Base-by-base conservation (phyloP, 148 eudicot genomes). In the Dianthus caryophyllus region DNA sequence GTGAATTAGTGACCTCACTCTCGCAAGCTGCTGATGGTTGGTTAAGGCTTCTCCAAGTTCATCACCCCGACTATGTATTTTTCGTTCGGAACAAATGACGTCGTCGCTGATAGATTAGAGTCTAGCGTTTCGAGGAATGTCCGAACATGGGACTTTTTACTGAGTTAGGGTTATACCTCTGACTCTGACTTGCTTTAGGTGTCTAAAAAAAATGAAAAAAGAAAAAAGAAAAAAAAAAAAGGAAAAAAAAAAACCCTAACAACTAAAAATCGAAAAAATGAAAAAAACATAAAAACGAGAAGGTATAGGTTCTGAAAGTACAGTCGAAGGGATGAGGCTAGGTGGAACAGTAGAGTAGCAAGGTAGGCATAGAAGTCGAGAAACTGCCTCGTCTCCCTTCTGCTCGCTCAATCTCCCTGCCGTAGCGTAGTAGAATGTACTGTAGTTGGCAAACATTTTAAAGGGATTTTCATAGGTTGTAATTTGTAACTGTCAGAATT, bases 61-160 rank as follows among this genome's bases (percentile, higher is more conserved):
- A 86, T 76, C 96, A 87, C 85, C 96, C 92, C 2, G 96, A 93
- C 79, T 81, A 82, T 76, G 77, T 61, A 18, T 93, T 93, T 80
- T 93, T 93, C 87, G 54, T 73, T 73, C 81, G 89, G 51, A 61
- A 24, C 43, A 85, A 86, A 77, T 84, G 77, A 83, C 60, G 72
- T 51, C 17, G n/a, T n/a, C n/a, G n/a, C n/a, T n/a, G 59, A 72
- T 72, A 67, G 31, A 0, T n/a, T 76, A 76, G 41, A 52, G 11
- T 62, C 61, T n/a, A n/a, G 24, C 31, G 58, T 57, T 64, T 65
- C 48, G 39, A 70, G 69, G 55, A 62, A 68, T 61, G 67, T 67
- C 77, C n/a, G 27, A 68, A 12, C 46, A 24, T 47, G 61, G 71
- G 50, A 48, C 10, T 41, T 41, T 41, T 13, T 17, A 21, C 15